Conservation (phyloP, 2,329 filamentous ascomycete genomes). For the Colletotrichum tofieldiae region DNA sequence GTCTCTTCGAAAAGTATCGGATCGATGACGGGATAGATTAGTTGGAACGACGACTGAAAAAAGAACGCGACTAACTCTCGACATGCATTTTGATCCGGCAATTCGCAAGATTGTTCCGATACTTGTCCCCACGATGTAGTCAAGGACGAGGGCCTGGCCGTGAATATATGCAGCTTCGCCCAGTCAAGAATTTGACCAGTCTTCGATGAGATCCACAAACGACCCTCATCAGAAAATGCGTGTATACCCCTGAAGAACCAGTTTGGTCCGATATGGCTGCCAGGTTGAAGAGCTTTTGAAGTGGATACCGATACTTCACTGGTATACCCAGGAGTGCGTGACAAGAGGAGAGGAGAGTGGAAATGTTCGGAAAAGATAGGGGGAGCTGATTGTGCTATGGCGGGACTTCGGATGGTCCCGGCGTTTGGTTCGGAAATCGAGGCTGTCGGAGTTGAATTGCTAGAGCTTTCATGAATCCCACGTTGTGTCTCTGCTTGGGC, state of each 20-base stretch:
- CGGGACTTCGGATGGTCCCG: neutral
- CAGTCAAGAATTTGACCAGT: conserved; percentile 28
- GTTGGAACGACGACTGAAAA: neutral
- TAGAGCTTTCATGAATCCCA: neutral
- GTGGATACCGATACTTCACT: neutral
- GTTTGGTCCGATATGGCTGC: conserved; percentile 21
- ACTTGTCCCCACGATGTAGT: neutral
- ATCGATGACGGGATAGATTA: conserved; percentile 12
- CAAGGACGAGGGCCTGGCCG: neutral
- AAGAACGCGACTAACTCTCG: neutral
- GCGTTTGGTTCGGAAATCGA: neutral
- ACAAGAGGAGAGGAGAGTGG: neutral
- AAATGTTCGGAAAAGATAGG: neutral
- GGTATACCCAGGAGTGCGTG: neutral
- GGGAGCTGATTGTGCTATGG: neutral
- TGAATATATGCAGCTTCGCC: conserved; percentile 19
- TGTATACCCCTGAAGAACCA: conserved; percentile 36
- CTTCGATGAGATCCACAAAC: conserved; percentile 19
- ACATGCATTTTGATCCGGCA: neutral
- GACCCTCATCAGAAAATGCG: conserved; percentile 19
- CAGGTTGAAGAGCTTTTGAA: neutral
- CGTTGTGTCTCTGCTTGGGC: neutral
- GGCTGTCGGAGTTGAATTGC: neutral
- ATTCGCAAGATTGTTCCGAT: neutral
- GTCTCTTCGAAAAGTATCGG: conserved; percentile 5